phyloP scores from a whole-genome alignment of 129 eudicot genomes.

The Helichrysum umbraculigerum region DNA sequence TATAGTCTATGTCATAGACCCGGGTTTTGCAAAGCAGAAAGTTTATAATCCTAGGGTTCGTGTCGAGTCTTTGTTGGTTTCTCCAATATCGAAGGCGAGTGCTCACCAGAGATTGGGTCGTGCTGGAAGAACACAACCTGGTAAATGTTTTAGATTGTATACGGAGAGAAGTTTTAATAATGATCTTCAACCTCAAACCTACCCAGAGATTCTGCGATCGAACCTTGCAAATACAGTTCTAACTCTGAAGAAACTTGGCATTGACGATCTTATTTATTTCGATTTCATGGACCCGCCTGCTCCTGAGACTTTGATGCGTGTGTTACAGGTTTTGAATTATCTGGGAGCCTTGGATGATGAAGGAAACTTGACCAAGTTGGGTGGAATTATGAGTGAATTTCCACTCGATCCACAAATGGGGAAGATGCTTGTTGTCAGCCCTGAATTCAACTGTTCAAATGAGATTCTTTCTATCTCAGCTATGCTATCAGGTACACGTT shows the following conservation, averaged over 20 bases:
- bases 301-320: slow-evolving; percentile 98
- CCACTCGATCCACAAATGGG: slow-evolving; percentile 97
- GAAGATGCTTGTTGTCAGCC: slow-evolving; percentile 94
- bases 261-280: slow-evolving; percentile 94
- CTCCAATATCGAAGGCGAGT: slow-evolving; percentile 96
- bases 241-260: slow-evolving; percentile 90
- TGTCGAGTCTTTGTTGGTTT: slow-evolving; percentile 90
- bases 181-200: slow-evolving; percentile 92
- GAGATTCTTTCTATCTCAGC: slow-evolving; percentile 93
- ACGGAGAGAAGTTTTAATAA: slow-evolving; percentile 87
- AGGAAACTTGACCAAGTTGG: slow-evolving; percentile 87
- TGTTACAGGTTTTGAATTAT: slow-evolving; percentile 91
- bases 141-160: slow-evolving; percentile 91
- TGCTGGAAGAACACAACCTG: slow-evolving; percentile 99
- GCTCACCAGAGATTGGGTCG: slow-evolving; percentile 98
- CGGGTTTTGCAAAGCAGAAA: slow-evolving; percentile 95
- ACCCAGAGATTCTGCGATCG: slow-evolving; percentile 91
- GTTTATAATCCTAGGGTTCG: slow-evolving; percentile 97
- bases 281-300: slow-evolving; percentile 99
- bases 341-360: slow-evolving; percentile 97
- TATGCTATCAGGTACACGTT: slow-evolving; percentile 84
- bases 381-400: slow-evolving; percentile 92
- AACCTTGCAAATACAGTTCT: slow-evolving; percentile 94
- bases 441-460: slow-evolving; percentile 88
- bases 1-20: slow-evolving; percentile 94